These are phyloP conservation scores for Kluyveromyces aestuarii DNA, from an alignment of 805 yeast species.

Conservation along the genomic window DNA sequence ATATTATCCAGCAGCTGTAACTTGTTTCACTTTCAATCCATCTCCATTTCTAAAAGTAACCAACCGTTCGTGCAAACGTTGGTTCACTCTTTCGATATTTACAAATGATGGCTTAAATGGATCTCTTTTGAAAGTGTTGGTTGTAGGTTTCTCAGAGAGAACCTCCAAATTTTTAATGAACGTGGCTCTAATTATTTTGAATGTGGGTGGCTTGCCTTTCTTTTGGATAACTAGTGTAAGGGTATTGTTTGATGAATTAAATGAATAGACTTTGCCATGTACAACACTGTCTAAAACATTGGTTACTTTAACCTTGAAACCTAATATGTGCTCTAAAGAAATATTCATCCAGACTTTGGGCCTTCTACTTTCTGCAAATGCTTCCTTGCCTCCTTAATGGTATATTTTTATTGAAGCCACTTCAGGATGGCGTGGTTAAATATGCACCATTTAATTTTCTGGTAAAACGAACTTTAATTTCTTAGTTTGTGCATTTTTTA, in stretches of 20 bases:
- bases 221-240: conserved; percentile 25
- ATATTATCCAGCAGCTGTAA: neutral
- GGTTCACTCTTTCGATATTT: conserved; percentile 21
- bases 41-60: conserved; percentile 13
- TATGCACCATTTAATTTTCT: neutral
- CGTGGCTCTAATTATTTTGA: conserved; percentile 46
- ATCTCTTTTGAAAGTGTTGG: conserved; percentile 24
- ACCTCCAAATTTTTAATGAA: conserved; percentile 48
- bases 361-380: no score
- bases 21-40: conserved; percentile 26
- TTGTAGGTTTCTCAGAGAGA: conserved; percentile 30
- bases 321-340: conserved; percentile 22
- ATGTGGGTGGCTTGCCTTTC: conserved; percentile 21
- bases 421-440: neutral
- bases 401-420: neutral
- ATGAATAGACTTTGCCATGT: conserved; percentile 58
- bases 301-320: conserved; percentile 46
- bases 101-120: conserved; percentile 29
- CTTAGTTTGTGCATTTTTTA: no score
- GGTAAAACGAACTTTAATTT: neutral
- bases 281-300: conserved; percentile 49
- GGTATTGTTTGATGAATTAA: conserved; percentile 36
- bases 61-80: conserved; percentile 7
- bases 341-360: conserved; percentile 14
- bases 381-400: neutral